Base-by-base conservation (phyloP, 495 filamentous ascomycete species). In the Aspergillus heteromorphus region DNA sequence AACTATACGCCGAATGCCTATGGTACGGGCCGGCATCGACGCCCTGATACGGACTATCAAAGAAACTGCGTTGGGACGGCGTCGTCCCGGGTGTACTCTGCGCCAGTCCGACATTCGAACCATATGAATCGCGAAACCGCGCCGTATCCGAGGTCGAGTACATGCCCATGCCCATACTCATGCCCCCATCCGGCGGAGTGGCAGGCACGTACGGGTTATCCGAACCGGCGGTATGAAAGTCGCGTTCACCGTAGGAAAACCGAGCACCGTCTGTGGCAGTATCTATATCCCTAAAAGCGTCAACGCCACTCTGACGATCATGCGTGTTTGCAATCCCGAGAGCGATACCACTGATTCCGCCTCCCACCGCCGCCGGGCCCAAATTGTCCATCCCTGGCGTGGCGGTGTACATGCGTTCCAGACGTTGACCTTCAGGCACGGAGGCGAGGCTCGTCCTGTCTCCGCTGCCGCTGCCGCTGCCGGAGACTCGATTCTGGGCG, bases 331-430 rank as follows among this genome's bases (percentile, higher is more conserved):
- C 88, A 53, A 91, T 82, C 45, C 80, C 87, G 57, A 84, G 72
- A 45, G 89, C 87, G 51, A 92, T 84, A 21, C 86, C 87, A 16
- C 86, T 79, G 65, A 92, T 87, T 21, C 88, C 89, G 25, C 88
- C 89, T 50, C 88, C 89, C 43, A 79, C 80, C 11, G 88, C 87
- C 40, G 75, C 68, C 21, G 85, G 81, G 42, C 87, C 81, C 49
- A 89, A 80, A 63, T 92, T 91, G 68, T 91, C 88, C 34, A 81
- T 78, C 9, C 86, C 87, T 4, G 88, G 88, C 6, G 87, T 89
- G 40, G 83, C 77, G 43, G 74, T 84, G 66, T 36, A 58, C 50
- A n/a, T 64, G 51, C 23, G 49, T 31, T 38, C 66, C 21, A 67
- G 53, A 40, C 56, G 59, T 18, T 51, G 62, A 31, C 48, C 51